Percentiles rank a stretch among this genome's conserved stretches.
Evolutionary conservation across 495 filamentous ascomycete genomes (phyloP).

Genomic region (Recurvomyces mirabilis): DNA sequence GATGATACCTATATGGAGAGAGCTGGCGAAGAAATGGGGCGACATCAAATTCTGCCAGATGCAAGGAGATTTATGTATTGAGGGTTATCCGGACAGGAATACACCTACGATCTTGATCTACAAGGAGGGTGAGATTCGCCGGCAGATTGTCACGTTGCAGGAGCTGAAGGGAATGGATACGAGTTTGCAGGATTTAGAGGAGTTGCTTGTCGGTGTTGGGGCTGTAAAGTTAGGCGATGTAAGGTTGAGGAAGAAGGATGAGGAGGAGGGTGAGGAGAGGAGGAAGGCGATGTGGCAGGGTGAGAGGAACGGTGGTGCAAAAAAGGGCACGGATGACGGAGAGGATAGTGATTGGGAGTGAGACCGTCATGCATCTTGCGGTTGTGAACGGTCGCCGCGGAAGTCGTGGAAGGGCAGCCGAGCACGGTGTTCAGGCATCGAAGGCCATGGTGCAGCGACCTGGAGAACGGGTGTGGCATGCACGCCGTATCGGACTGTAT

Average conservation of each 20-base stretch:
- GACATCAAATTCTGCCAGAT: slow-evolving; percentile 99
- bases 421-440: no score
- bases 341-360: slow-evolving; percentile 6
- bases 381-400: no score
- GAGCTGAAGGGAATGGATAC: slow-evolving; percentile 63
- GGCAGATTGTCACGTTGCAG: slow-evolving; percentile 74
- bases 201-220: slow-evolving; percentile 6
- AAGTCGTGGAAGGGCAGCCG: no score
- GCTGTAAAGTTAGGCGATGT: slow-evolving; percentile 6
- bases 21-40: slow-evolving; percentile 69
- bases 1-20: slow-evolving; percentile 76
- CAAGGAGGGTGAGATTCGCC: slow-evolving; percentile 78
- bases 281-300: slow-evolving; percentile 49
- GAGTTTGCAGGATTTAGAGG: slow-evolving; percentile 45
- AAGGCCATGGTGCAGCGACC: no score
- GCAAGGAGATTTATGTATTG: slow-evolving; percentile 81
- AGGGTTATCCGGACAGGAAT: slow-evolving; percentile 88
- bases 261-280: slow-evolving; percentile 7
- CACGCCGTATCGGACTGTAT: no score
- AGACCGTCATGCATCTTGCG: no score
- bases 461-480: no score
- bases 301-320: slow-evolving; percentile 34
- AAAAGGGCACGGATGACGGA: background rate
- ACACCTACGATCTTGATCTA: slow-evolving; percentile 92
- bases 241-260: slow-evolving; percentile 24